A percentile compares a stretch with the other conserved stretches of the same genome.
Conservation (phyloP, 1,284 basidiomycete species). For the Pseudozyma thailandica region DNA sequence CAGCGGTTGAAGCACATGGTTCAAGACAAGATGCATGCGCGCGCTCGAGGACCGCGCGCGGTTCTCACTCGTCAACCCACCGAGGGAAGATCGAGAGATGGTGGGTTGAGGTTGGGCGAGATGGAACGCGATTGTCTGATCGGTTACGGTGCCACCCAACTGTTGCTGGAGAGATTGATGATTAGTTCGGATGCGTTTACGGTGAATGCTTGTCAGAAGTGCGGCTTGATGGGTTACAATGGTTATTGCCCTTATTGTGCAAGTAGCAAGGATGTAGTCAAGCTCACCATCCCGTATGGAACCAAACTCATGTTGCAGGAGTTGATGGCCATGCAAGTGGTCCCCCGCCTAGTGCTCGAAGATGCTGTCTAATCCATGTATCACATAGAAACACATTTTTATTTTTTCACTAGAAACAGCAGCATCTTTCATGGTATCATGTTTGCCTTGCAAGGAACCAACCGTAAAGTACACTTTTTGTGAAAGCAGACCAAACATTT, state of each 20-base stretch:
- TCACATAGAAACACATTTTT: background rate
- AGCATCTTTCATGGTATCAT: too few species aligned
- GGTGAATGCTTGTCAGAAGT: constrained; percentile 93
- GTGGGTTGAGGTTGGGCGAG: constrained; percentile 94
- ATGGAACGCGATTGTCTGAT: constrained; percentile 91
- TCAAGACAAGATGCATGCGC: constrained; percentile 99
- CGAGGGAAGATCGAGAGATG: constrained; percentile 96
- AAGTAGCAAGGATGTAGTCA: constrained; percentile 92
- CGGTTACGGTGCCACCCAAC: constrained; percentile 80
- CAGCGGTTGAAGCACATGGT: constrained; percentile 75
- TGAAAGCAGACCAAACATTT: too few species aligned
- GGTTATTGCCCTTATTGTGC: constrained; percentile 76
- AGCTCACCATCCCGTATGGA: constrained; percentile 97
- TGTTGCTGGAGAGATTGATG: constrained; percentile 95
- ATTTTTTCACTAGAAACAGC: too few species aligned
- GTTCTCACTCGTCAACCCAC: constrained; percentile 97
- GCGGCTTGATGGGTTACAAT: constrained; percentile 93
- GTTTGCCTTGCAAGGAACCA: too few species aligned
- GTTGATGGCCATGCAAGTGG: constrained; percentile 73
- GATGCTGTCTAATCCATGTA: constrained; percentile 26
- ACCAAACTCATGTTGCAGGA: constrained; percentile 97
- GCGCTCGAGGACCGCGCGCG: constrained; percentile 86
- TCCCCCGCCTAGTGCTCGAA: constrained; percentile 69
- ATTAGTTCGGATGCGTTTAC: constrained; percentile 91
- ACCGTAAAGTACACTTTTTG: too few species aligned